Base-by-base conservation (phyloP, 106 monocot genomes). In the Dactylorhiza incarnata region DNA sequence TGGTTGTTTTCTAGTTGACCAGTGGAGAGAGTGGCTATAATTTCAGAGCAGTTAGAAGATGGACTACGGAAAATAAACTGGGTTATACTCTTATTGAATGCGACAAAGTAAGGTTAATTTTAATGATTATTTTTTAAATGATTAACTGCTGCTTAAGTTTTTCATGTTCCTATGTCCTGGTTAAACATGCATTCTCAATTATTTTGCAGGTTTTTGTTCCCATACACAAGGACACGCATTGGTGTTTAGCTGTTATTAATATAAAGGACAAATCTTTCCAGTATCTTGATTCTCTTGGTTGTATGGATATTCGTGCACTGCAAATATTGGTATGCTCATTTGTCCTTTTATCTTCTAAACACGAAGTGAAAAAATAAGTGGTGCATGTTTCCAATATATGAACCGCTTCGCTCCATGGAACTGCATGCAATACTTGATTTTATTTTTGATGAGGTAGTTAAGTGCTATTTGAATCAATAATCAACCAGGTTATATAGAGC, bases 251-350 rank as follows among this genome's bases (percentile, higher is more conserved):
- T 56, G 77, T 91, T 66, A 88, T 91, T 45, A 43, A 91, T 77
- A 78, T 91, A 44, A 91, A 83, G 78, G 86, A 86, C 71, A 67
- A 88, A 76, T 79, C 80, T 56, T 74, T 91, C n/a, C 84, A 82
- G 43, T 91, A 88, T 81, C 88, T 91, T 56, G 91, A 91, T 81
- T 97, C 97, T 58, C 85, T 97, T 75, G 97, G 94, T 45, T 82
- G 91, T 67, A 78, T 78, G 80, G 97, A 97, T 80, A 69, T 13
- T 3, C 22, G 25, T 12, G 91, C 74, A 17, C 78, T 94, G 49
- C 70, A 77, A 76, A 77, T 86, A 29, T 76, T 97, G 87, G 97
- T 97, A 88, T 15, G 3, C 16, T 48, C 49, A 14, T 24, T 26
- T 3, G 1, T 45, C 45, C 45, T 46, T 37, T 69, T 46, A 3